phyloP scores from a whole-genome alignment of 1,284 basidiomycete genomes.

The Phaffia rhodozyma region DNA sequence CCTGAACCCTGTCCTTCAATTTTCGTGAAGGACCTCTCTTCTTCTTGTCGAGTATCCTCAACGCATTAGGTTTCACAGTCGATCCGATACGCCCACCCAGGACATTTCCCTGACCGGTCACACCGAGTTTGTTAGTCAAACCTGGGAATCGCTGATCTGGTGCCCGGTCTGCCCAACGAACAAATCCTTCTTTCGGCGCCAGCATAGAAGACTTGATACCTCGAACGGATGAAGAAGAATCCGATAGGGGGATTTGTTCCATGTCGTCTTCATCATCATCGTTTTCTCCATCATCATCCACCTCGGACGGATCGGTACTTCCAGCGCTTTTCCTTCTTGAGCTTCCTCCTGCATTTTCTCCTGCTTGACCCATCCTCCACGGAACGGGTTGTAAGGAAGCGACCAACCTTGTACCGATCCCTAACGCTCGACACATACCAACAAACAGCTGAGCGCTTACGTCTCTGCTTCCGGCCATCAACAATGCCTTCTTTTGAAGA shows the following conservation, averaged over 20 bases:
- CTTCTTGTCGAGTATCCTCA: not conserved
- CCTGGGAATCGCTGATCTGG: not conserved
- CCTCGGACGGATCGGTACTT: not conserved
- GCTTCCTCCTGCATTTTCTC: slow-evolving; percentile 26
- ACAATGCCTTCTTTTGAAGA: slow-evolving; percentile 76
- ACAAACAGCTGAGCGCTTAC: slow-evolving; percentile 86
- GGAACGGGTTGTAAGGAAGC: slow-evolving; percentile 83
- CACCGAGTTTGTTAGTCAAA: not conserved
- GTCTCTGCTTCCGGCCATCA: slow-evolving; percentile 70
- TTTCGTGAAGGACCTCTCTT: not conserved
- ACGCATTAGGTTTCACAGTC: not conserved
- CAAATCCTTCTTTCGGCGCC: not conserved
- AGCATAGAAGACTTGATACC: not conserved
- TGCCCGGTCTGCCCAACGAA: slow-evolving; percentile 1
- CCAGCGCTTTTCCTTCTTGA: slow-evolving; percentile 14
- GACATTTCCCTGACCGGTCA: not conserved
- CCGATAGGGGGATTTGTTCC: slow-evolving; percentile 36
- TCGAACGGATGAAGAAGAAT: not conserved
- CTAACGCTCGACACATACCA: slow-evolving; percentile 71
- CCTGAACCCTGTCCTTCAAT: not conserved
- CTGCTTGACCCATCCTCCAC: slow-evolving; percentile 46
- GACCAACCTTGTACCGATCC: slow-evolving; percentile 76
- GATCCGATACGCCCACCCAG: not conserved
- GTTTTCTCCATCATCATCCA: slow-evolving; percentile 22
- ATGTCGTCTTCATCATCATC: slow-evolving; percentile 33